A percentile compares a stretch with the other conserved stretches of the same genome.
phyloP scores from a whole-genome alignment of 768 basidiomycete genomes.

The Leccinum obscurum region DNA sequence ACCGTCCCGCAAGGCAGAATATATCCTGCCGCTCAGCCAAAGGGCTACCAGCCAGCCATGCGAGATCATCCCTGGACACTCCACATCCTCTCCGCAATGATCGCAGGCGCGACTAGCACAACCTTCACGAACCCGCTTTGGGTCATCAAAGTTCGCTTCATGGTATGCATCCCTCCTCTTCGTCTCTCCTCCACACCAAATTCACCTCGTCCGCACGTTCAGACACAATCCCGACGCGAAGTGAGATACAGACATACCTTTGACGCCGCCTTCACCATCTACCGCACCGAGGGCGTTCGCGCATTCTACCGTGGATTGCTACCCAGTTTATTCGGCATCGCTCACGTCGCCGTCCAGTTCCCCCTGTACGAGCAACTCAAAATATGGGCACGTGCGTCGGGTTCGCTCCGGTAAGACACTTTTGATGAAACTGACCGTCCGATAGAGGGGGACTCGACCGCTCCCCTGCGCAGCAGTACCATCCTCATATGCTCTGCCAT shows the following conservation, averaged over 20 bases:
- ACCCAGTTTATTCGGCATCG: conserved; percentile 90
- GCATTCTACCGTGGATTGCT: conserved; percentile 95
- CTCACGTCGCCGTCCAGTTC: conserved; percentile 96
- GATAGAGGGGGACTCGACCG: conserved; percentile 32
- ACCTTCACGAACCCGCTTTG: conserved; percentile 94
- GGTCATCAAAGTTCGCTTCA: conserved; percentile 99
- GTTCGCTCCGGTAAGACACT: conserved; percentile 6
- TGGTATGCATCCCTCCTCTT: conserved; percentile 56
- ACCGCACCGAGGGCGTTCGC: conserved; percentile 78
- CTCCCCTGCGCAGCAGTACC: conserved; percentile 37
- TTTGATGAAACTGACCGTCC: conserved; percentile 3
- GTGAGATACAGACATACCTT: conserved; percentile 83
- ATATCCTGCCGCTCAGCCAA: conserved; percentile 81
- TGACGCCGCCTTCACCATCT: conserved; percentile 89
- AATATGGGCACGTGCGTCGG: conserved; percentile 72
- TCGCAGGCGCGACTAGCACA: conserved; percentile 90
- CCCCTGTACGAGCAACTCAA: conserved; percentile 95
- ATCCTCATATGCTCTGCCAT: conserved; percentile 91
- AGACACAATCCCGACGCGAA: conserved; percentile 86
- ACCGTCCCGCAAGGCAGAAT: conserved; percentile 44
- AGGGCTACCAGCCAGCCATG: conserved; percentile 79
- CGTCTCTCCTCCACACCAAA: not conserved
- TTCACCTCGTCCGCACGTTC: conserved; percentile 12
- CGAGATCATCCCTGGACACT: conserved; percentile 84
- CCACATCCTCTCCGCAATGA: conserved; percentile 95